Evolutionary conservation across 257 asterid genomes (phyloP).

Genomic region (Parsonsia alboflavescens): DNA sequence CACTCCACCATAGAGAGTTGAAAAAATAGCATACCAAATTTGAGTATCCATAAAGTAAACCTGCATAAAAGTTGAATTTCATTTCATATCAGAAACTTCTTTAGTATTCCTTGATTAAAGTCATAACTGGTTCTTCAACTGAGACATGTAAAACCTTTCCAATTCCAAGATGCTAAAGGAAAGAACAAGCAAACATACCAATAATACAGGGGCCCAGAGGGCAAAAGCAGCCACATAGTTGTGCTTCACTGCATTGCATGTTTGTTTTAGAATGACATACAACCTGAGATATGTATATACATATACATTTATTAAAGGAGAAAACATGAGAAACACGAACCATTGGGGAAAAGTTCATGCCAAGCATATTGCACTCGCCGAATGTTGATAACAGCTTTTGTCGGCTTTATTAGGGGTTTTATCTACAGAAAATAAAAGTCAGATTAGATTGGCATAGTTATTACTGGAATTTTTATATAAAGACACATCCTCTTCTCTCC

Average conservation of each 20-base stretch:
- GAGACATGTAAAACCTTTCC: slow-evolving; percentile 3
- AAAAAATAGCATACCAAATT: slow-evolving; percentile 88
- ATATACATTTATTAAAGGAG: neutral
- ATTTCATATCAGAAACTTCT: slow-evolving; percentile 15
- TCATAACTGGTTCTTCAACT: slow-evolving; percentile 11
- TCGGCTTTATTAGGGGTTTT: slow-evolving; percentile 82
- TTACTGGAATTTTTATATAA: neutral
- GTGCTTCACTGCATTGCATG: slow-evolving; percentile 54
- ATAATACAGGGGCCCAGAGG: slow-evolving; percentile 78
- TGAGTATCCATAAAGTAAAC: slow-evolving; percentile 96
- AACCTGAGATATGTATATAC: neutral
- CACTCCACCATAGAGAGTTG: slow-evolving; percentile 83
- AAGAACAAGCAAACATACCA: slow-evolving; percentile 49
- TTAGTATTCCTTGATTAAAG: neutral
- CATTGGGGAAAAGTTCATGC: slow-evolving; percentile 93
- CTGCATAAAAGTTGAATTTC: slow-evolving; percentile 38
- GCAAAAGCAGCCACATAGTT: slow-evolving; percentile 67
- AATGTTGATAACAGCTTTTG: slow-evolving; percentile 71
- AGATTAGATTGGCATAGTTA: slow-evolving; percentile 1
- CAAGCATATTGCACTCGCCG: slow-evolving; percentile 67
- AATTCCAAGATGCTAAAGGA: slow-evolving; percentile 5
- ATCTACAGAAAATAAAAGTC: slow-evolving; percentile 46
- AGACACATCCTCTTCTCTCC: neutral
- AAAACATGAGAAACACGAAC: slow-evolving; percentile 32
- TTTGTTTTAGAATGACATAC: slow-evolving; percentile 19